A percentile compares a stretch with the other conserved stretches of the same genome.
These are phyloP conservation scores for Avena atlantica DNA, from an alignment of 176 grass and related monocot genomes.

Conservation along the genomic window DNA sequence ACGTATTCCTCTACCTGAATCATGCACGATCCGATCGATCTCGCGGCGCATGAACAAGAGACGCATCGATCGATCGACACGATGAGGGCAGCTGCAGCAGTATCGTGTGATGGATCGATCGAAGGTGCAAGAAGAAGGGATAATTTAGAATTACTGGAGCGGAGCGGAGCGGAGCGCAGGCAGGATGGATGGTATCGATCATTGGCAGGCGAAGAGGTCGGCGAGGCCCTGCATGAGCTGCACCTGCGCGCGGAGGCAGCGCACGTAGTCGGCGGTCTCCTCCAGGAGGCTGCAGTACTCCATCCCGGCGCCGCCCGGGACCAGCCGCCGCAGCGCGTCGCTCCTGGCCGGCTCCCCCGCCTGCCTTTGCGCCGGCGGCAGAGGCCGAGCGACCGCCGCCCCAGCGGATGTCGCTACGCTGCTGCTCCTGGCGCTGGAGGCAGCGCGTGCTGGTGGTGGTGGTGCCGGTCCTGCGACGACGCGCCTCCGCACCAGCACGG, in stretches of 20 bases:
- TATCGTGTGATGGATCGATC: not conserved
- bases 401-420: not conserved
- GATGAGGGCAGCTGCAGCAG: too few species aligned
- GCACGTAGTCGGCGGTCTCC: conserved; percentile 86
- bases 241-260: conserved; percentile 73
- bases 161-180: not conserved
- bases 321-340: conserved; percentile 62
- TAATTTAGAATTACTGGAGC: conserved; percentile 56
- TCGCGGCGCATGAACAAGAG: conserved; percentile 40
- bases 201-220: conserved; percentile 67
- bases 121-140: conserved; percentile 43
- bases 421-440: not conserved
- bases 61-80: not conserved
- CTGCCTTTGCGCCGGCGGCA: not conserved
- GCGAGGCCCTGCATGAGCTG: conserved; percentile 86
- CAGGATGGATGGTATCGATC: conserved; percentile 14
- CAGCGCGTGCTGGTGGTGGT: not conserved
- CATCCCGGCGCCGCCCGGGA: conserved; percentile 76
- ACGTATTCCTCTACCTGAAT: too few species aligned
- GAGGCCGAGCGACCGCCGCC: not conserved
- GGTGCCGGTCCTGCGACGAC: conserved; percentile 28
- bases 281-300: conserved; percentile 85
- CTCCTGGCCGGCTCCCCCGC: conserved; percentile 56
- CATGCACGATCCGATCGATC: not conserved
- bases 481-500: conserved; percentile 44